A percentile compares a stretch with the other conserved stretches of the same genome.
Evolutionary conservation across 2,329 filamentous ascomycete species (phyloP).

Genomic region (Curvularia sp.): DNA sequence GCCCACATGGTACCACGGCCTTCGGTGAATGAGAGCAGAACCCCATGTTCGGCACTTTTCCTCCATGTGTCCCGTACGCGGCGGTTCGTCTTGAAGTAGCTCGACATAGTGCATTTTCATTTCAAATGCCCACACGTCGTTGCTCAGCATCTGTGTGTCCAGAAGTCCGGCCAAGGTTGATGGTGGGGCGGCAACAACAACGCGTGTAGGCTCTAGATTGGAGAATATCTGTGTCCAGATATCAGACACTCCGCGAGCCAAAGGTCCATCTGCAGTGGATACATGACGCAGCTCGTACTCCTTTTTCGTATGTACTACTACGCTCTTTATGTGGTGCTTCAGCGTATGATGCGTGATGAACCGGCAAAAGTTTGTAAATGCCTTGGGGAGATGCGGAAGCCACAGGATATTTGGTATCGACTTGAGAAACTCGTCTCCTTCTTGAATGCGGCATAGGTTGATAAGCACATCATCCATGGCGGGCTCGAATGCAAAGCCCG

Average conservation of each 20-base stretch:
- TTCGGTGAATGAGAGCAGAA: slow-evolving; percentile 61
- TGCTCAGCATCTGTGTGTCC: slow-evolving; percentile 63
- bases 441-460: slow-evolving; percentile 43
- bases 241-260: slow-evolving; percentile 60
- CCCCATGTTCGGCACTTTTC: slow-evolving; percentile 29
- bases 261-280: slow-evolving; percentile 37
- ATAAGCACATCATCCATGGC: slow-evolving; percentile 44
- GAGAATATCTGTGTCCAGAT: slow-evolving; percentile 44
- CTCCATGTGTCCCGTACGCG: slow-evolving; percentile 13
- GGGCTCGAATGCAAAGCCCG: slow-evolving; percentile 38
- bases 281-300: slow-evolving; percentile 47
- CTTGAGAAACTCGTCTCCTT: slow-evolving; percentile 41
- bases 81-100: slow-evolving; percentile 40
- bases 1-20: slow-evolving; percentile 69
- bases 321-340: slow-evolving; percentile 54
- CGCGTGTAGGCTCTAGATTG: slow-evolving; percentile 38
- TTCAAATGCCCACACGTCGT: slow-evolving; percentile 69
- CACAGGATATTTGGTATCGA: slow-evolving; percentile 34
- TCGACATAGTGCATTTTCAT: slow-evolving; percentile 68
- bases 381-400: slow-evolving; percentile 42
- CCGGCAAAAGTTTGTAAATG: slow-evolving; percentile 28
- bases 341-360: slow-evolving; percentile 35
- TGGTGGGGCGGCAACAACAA: slow-evolving; percentile 63
- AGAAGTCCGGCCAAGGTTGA: slow-evolving; percentile 68
- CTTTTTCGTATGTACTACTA: slow-evolving; percentile 56